Conservation (phyloP, 805 yeast genomes). For the Teunomyces funiuensis region DNA sequence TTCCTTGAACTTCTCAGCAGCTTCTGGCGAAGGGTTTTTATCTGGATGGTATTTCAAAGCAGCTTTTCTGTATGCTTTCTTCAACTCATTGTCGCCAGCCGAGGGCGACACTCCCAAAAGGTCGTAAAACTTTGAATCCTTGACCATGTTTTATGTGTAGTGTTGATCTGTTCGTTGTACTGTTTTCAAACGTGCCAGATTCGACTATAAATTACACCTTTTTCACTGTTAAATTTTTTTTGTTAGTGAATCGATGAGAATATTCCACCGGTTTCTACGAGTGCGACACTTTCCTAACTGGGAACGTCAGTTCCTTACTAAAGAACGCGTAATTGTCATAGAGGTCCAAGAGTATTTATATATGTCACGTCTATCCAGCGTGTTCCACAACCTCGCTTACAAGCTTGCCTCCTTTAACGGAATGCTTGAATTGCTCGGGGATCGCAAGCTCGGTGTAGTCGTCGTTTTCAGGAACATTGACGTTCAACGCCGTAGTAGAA, state of each 20-base stretch:
- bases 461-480: slow-evolving; percentile 72
- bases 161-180: not conserved
- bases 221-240: slow-evolving; percentile 1
- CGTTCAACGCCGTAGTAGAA: slow-evolving; percentile 79
- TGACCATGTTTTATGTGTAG: slow-evolving; percentile 54
- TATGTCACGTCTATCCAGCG: slow-evolving; percentile 50
- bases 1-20: slow-evolving; percentile 93
- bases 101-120: slow-evolving; percentile 67
- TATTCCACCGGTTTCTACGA: slow-evolving; percentile 5
- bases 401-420: slow-evolving; percentile 60
- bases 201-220: not conserved
- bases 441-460: slow-evolving; percentile 80
- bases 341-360: not conserved
- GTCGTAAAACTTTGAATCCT: slow-evolving; percentile 77
- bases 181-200: slow-evolving; percentile 1
- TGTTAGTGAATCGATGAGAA: slow-evolving; percentile 1
- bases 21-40: slow-evolving; percentile 82
- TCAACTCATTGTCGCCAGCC: slow-evolving; percentile 70
- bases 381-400: slow-evolving; percentile 77
- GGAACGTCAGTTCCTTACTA: slow-evolving; percentile 1
- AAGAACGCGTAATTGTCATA: not conserved
- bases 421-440: slow-evolving; percentile 90
- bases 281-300: slow-evolving; percentile 7
- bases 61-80: slow-evolving; percentile 78
- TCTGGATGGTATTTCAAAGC: slow-evolving; percentile 85